phyloP scores from a whole-genome alignment of 306 rosid genomes.

The Glycyrrhiza uralensis region DNA sequence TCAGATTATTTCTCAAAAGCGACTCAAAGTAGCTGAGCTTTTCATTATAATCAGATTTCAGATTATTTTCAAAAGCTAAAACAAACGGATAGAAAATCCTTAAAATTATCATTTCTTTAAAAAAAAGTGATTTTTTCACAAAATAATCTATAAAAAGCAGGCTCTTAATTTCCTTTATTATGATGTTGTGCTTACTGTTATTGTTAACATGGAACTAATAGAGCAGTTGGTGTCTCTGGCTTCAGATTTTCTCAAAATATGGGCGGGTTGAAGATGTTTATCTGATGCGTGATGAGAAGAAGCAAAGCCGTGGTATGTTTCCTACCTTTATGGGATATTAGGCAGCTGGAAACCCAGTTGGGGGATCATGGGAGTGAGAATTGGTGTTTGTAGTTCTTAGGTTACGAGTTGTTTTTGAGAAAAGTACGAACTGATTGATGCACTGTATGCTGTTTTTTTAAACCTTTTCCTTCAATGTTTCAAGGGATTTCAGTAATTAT shows the following conservation, averaged over 20 bases:
- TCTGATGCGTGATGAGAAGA: conserved; percentile 92
- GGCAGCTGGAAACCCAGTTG: conserved; percentile 22
- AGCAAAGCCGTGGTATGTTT: conserved; percentile 87
- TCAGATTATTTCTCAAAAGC: too few relatives aligned
- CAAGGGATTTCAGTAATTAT: conserved; percentile 30
- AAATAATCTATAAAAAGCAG: too few relatives aligned
- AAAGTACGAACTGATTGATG: conserved; percentile 7
- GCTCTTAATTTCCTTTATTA: background rate
- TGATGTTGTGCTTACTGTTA: conserved; percentile 1
- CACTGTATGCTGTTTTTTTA: background rate
- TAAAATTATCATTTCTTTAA: too few relatives aligned
- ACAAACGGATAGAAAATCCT: too few relatives aligned
- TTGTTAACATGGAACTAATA: conserved; percentile 28
- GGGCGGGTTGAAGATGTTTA: conserved; percentile 95
- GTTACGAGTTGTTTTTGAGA: background rate
- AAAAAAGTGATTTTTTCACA: too few relatives aligned
- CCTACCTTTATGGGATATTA: conserved; percentile 23
- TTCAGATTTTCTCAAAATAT: conserved; percentile 79
- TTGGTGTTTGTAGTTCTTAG: background rate
- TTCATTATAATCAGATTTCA: too few relatives aligned
- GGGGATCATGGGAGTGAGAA: conserved; percentile 17
- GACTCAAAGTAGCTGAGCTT: too few relatives aligned
- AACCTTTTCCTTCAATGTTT: background rate
- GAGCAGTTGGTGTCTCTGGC: conserved; percentile 43
- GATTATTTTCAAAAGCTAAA: too few relatives aligned